phyloP scores from a whole-genome alignment of 139 green algal species.

The Coelastrella sp. region DNA sequence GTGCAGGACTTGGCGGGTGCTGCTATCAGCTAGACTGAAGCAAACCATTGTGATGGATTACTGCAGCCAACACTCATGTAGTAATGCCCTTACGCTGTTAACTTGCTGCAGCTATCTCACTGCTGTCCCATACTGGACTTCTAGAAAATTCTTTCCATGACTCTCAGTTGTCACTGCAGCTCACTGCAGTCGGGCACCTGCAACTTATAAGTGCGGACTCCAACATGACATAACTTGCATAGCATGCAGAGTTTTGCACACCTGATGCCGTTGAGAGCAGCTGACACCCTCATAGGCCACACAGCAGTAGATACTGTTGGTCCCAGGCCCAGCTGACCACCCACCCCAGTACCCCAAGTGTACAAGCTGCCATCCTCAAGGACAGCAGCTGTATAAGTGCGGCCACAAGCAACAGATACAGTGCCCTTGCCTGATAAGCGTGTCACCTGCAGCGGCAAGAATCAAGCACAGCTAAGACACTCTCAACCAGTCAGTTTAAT shows the following conservation, averaged over 20 bases:
- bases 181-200: no score
- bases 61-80: not conserved
- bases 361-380: constrained; percentile 74
- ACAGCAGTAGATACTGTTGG: constrained; percentile 50
- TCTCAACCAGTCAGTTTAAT: not conserved
- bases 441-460: constrained; percentile 55
- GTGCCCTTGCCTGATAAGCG: constrained; percentile 69
- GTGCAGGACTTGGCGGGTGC: not conserved
- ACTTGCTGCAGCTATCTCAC: no score
- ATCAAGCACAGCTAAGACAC: not conserved
- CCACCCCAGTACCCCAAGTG: constrained; percentile 78
- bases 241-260: not conserved
- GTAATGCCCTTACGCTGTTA: no score
- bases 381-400: constrained; percentile 77
- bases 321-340: constrained; percentile 75
- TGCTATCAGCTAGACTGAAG: not conserved
- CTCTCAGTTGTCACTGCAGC: no score
- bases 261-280: not conserved
- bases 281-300: constrained; percentile 44
- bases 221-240: no score
- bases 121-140: no score
- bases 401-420: constrained; percentile 60
- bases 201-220: no score
- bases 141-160: no score
- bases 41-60: not conserved